These are phyloP conservation scores for Karstenula rhodostoma DNA, from an alignment of 2,329 filamentous ascomycete species.

Conservation along the genomic window DNA sequence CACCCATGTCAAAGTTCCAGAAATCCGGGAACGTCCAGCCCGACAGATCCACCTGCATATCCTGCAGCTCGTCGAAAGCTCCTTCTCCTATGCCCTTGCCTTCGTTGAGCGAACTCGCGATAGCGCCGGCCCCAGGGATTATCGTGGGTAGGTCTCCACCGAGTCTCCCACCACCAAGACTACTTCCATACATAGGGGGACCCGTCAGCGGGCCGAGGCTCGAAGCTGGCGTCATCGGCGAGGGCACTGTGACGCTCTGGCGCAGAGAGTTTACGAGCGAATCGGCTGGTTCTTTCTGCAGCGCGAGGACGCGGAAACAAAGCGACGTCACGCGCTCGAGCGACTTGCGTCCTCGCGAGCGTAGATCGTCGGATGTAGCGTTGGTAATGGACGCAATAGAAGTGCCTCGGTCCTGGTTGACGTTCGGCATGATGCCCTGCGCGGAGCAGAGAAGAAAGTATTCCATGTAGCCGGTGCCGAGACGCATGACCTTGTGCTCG, in stretches of 20 bases:
- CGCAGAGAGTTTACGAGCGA: constrained; percentile 32
- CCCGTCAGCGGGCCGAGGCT: constrained; percentile 20
- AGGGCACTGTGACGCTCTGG: constrained; percentile 24
- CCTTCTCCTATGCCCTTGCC: constrained; percentile 20
- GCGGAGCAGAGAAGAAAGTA: constrained; percentile 45
- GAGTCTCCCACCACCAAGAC: constrained; percentile 8
- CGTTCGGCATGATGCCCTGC: constrained; percentile 38
- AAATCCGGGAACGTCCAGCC: constrained; percentile 47
- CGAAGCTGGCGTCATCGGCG: constrained; percentile 19
- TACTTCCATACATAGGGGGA: not conserved
- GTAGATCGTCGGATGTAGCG: constrained; percentile 23
- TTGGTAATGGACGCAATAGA: constrained; percentile 30
- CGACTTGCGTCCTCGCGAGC: constrained; percentile 33
- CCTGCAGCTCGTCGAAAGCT: constrained; percentile 33
- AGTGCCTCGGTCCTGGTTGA: constrained; percentile 24
- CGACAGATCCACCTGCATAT: constrained; percentile 38
- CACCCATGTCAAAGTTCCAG: constrained; percentile 46
- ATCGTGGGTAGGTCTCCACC: constrained; percentile 13
- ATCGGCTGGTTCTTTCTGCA: constrained; percentile 40
- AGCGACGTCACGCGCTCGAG: constrained; percentile 38
- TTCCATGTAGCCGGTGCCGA: constrained; percentile 48
- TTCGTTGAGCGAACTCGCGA: constrained; percentile 12
- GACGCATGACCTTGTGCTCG: constrained; percentile 45
- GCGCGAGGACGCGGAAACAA: constrained; percentile 38
- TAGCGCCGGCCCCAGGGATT: constrained; percentile 18